Percentiles rank a stretch among this genome's conserved stretches.
Conservation (phyloP, 495 filamentous ascomycete genomes). For the Penicillium desertorum region DNA sequence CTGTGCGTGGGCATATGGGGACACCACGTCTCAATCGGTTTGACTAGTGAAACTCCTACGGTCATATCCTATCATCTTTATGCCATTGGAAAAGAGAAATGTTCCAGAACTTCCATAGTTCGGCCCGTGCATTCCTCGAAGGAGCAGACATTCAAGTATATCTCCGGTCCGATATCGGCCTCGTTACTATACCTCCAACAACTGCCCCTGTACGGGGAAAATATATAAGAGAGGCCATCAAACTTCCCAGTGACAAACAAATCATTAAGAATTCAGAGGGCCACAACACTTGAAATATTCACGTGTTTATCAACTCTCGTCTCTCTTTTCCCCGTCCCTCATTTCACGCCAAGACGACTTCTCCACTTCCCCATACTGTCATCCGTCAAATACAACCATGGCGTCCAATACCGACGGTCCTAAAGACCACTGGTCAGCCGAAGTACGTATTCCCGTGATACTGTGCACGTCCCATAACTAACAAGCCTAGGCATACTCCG, state of each 20-base stretch:
- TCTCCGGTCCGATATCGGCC: background rate
- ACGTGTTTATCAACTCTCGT: background rate
- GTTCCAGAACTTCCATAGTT: background rate
- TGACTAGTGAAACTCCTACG: background rate
- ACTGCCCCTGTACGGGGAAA: background rate
- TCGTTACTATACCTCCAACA: background rate
- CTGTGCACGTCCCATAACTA: background rate
- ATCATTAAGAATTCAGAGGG: background rate
- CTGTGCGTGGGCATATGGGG: too few species aligned
- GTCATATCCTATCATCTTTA: too few species aligned
- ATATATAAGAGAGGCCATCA: background rate
- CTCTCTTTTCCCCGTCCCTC: background rate
- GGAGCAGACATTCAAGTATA: background rate
- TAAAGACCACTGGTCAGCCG: constrained; percentile 60
- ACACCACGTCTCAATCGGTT: too few species aligned
- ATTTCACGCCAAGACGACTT: constrained; percentile 2
- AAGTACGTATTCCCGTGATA: constrained; percentile 37
- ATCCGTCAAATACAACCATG: background rate
- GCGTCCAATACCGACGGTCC: background rate
- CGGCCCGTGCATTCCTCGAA: background rate
- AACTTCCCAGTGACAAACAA: background rate
- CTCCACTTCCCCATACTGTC: background rate
- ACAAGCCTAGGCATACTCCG: constrained; percentile 55
- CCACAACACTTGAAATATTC: background rate
- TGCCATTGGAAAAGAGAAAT: background rate